phyloP scores from a whole-genome alignment of 2,329 filamentous ascomycete genomes.

The Monilinia fructicola region DNA sequence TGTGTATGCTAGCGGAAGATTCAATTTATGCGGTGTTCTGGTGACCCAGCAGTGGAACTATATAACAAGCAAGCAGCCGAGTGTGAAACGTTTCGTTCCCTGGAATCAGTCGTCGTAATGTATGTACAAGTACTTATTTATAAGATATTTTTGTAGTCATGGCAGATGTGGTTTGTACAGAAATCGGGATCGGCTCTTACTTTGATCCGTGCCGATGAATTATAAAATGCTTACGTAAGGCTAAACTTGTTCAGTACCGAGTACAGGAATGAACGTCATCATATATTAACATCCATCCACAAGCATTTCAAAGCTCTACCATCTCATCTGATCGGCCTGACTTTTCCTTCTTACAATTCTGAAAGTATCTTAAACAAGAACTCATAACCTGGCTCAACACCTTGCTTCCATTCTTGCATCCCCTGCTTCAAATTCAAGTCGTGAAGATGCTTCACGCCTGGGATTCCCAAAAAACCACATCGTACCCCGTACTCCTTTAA shows the following conservation, averaged over 20 bases:
- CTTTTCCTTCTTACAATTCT: not conserved
- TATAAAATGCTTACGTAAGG: not conserved
- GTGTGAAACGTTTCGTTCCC: no score
- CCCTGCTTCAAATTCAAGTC: slow-evolving; percentile 6
- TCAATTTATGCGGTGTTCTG: no score
- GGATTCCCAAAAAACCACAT: slow-evolving; percentile 4
- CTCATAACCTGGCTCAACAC: slow-evolving; percentile 5
- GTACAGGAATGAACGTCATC: no score
- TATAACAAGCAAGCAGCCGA: no score
- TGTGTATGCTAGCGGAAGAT: no score
- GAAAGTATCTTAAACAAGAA: slow-evolving; percentile 11
- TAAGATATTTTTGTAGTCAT: no score
- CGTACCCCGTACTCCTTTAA: not conserved
- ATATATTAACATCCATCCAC: no score
- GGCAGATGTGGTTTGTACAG: no score
- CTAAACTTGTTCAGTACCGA: not conserved
- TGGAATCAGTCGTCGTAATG: no score
- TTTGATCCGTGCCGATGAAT: not conserved
- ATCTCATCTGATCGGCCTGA: not conserved
- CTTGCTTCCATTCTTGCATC: slow-evolving; percentile 2
- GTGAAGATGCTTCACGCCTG: slow-evolving; percentile 10
- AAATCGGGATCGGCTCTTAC: not conserved
- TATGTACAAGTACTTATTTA: no score
- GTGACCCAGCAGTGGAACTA: no score
- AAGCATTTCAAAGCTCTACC: not conserved